Percentiles rank a stretch among this genome's conserved stretches.
phyloP scores from a whole-genome alignment of 192 early-diverging fungal genomes.

The Linnemannia elongata region DNA sequence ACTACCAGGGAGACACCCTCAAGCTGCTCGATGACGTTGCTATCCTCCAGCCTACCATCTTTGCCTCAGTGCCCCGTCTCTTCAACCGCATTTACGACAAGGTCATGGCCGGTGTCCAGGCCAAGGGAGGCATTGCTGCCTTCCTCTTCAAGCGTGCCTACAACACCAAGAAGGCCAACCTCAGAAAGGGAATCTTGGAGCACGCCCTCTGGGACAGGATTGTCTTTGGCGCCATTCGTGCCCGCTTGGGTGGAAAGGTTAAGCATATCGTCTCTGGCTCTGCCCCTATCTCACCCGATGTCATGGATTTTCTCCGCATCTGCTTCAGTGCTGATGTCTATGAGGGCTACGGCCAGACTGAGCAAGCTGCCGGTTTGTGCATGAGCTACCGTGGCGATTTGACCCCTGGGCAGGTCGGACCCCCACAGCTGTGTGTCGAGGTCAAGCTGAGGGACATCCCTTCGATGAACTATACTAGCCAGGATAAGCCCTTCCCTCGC shows the following conservation, averaged over 20 bases:
- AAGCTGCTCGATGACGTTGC: slow-evolving; percentile 73
- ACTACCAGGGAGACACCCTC: slow-evolving; percentile 42
- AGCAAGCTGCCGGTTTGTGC: slow-evolving; percentile 71
- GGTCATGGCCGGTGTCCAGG: slow-evolving; percentile 72
- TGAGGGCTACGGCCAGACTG: slow-evolving; percentile 94
- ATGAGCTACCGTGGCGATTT: slow-evolving; percentile 39
- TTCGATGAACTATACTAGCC: slow-evolving; percentile 87
- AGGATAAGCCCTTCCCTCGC: slow-evolving; percentile 84
- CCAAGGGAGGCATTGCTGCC: slow-evolving; percentile 73
- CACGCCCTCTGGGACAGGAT: slow-evolving; percentile 84
- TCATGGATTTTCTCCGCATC: slow-evolving; percentile 88
- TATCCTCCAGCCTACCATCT: slow-evolving; percentile 85
- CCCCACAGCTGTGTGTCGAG: slow-evolving; percentile 78
- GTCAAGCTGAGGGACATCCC: slow-evolving; percentile 91
- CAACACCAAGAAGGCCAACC: slow-evolving; percentile 61
- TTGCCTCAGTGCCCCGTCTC: slow-evolving; percentile 89
- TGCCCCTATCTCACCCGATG: slow-evolving; percentile 87
- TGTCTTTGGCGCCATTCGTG: slow-evolving; percentile 73
- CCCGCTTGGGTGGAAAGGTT: slow-evolving; percentile 83
- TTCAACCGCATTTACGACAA: slow-evolving; percentile 93
- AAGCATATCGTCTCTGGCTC: slow-evolving; percentile 85
- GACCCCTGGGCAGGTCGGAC: slow-evolving; percentile 74
- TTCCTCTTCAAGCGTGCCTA: slow-evolving; percentile 70
- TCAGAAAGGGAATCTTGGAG: slow-evolving; percentile 62
- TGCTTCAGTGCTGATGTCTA: slow-evolving; percentile 80